Evolutionary conservation across 1,284 basidiomycete species (phyloP).

Genomic region (Ceratobasidium sp.): DNA sequence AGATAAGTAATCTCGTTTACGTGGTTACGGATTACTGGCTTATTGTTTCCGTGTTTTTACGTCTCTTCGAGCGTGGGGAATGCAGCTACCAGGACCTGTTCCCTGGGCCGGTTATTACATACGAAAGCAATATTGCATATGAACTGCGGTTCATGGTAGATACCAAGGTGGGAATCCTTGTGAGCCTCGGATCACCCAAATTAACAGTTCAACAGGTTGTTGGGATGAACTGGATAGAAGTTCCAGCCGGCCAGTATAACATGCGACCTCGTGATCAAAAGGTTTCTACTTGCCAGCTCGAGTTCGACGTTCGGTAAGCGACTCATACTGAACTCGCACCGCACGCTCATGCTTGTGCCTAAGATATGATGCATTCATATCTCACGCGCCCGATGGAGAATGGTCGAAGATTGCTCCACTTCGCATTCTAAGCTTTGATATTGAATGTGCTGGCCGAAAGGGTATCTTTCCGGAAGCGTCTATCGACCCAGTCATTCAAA

Average conservation of each 20-base stretch:
- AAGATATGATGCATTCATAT: constrained; percentile 86
- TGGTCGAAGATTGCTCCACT: constrained; percentile 93
- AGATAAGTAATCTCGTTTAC: constrained; percentile 74
- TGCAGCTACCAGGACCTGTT: constrained; percentile 80
- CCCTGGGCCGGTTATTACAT: constrained; percentile 73
- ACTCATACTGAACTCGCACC: constrained; percentile 6
- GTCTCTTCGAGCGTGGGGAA: constrained; percentile 88
- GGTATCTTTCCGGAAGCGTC: constrained; percentile 94
- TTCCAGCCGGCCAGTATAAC: constrained; percentile 83
- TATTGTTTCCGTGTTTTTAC: constrained; percentile 62
- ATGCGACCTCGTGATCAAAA: constrained; percentile 70
- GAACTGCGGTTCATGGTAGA: constrained; percentile 96
- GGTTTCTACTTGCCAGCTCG: constrained; percentile 87
- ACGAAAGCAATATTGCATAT: constrained; percentile 92
- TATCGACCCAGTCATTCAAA: constrained; percentile 94
- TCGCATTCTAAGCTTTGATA: constrained; percentile 94
- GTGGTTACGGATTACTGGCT: constrained; percentile 49
- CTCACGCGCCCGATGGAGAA: constrained; percentile 88
- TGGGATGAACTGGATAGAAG: constrained; percentile 98
- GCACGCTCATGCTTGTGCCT: constrained; percentile 3
- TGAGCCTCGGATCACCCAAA: not conserved
- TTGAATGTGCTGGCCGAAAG: constrained; percentile 96
- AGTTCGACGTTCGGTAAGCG: constrained; percentile 79
- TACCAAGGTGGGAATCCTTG: constrained; percentile 72
- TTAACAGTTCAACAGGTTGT: constrained; percentile 71